Percentiles rank a stretch among this genome's conserved stretches.
phyloP scores from a whole-genome alignment of 495 filamentous ascomycete species.

The Terfezia boudieri region DNA sequence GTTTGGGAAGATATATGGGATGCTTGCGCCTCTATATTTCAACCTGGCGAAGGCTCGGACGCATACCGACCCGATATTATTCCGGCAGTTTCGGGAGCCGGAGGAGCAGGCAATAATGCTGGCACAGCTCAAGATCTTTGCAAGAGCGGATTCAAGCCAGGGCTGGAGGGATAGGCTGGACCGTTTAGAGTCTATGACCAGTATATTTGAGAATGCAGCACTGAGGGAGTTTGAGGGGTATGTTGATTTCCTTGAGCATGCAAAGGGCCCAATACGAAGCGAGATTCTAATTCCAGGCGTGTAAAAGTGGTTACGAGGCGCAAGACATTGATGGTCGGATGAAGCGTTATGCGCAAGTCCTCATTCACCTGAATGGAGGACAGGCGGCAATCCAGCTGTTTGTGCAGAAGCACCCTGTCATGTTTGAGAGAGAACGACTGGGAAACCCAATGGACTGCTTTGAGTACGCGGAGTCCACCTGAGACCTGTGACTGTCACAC shows the following conservation, averaged over 20 bases:
- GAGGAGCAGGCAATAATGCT: slow-evolving; percentile 76
- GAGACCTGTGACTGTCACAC: neutral
- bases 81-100: slow-evolving; percentile 66
- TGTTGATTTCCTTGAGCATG: slow-evolving; percentile 1
- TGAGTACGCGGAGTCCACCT: slow-evolving; percentile 27
- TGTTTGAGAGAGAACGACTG: slow-evolving; percentile 45
- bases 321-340: slow-evolving; percentile 75
- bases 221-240: slow-evolving; percentile 67
- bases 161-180: slow-evolving; percentile 49
- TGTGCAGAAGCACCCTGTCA: slow-evolving; percentile 65
- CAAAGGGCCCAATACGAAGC: neutral
- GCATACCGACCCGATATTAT: slow-evolving; percentile 63
- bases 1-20: slow-evolving; percentile 75
- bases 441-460: slow-evolving; percentile 69
- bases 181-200: slow-evolving; percentile 47
- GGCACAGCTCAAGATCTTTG: slow-evolving; percentile 52
- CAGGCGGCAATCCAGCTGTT: slow-evolving; percentile 58
- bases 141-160: slow-evolving; percentile 52
- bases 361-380: slow-evolving; percentile 64
- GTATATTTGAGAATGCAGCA: slow-evolving; percentile 77
- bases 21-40: slow-evolving; percentile 67
- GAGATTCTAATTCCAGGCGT: slow-evolving; percentile 1
- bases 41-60: slow-evolving; percentile 50
- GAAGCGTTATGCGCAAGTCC: slow-evolving; percentile 68
- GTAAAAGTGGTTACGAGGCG: slow-evolving; percentile 44